Conservation (phyloP, 2,329 filamentous ascomycete species). For the Neofusicoccum cordaticola region DNA sequence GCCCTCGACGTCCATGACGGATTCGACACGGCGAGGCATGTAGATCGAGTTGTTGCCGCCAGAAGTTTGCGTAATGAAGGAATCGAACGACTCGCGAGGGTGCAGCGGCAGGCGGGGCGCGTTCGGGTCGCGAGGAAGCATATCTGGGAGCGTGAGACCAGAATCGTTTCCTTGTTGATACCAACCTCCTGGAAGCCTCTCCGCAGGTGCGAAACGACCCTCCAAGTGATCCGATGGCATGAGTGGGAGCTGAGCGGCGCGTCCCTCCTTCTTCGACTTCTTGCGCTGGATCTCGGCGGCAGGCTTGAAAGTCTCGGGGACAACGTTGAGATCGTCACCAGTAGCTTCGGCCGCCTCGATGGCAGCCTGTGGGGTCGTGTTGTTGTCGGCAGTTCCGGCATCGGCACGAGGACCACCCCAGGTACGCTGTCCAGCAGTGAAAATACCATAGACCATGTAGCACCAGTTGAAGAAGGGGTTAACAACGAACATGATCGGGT, state of each 20-base stretch:
- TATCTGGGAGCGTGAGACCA: slow-evolving; percentile 55
- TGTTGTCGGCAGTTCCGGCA: slow-evolving; percentile 72
- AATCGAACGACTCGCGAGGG: slow-evolving; percentile 65
- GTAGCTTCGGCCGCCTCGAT: slow-evolving; percentile 73
- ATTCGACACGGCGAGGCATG: slow-evolving; percentile 67
- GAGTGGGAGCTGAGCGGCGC: slow-evolving; percentile 58
- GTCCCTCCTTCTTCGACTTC: slow-evolving; percentile 33
- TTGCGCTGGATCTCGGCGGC: slow-evolving; percentile 48
- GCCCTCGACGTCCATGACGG: slow-evolving; percentile 76
- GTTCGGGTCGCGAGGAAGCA: slow-evolving; percentile 44
- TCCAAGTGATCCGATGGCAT: slow-evolving; percentile 73
- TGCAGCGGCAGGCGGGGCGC: slow-evolving; percentile 50
- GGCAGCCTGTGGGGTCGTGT: slow-evolving; percentile 77
- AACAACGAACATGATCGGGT: slow-evolving; percentile 90
- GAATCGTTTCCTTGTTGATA: slow-evolving; percentile 70
- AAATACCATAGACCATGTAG: slow-evolving; percentile 96
- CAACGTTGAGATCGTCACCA: slow-evolving; percentile 86
- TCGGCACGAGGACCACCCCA: slow-evolving; percentile 95
- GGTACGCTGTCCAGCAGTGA: slow-evolving; percentile 88
- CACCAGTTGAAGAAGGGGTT: slow-evolving; percentile 99
- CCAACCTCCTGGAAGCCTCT: slow-evolving; percentile 64
- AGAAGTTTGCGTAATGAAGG: slow-evolving; percentile 58
- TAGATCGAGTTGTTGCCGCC: slow-evolving; percentile 55
- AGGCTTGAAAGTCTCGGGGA: slow-evolving; percentile 76
- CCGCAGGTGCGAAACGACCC: slow-evolving; percentile 72